Base-by-base conservation (phyloP, 2,329 filamentous ascomycete genomes). In the Fusarium pseudoanthophilum region DNA sequence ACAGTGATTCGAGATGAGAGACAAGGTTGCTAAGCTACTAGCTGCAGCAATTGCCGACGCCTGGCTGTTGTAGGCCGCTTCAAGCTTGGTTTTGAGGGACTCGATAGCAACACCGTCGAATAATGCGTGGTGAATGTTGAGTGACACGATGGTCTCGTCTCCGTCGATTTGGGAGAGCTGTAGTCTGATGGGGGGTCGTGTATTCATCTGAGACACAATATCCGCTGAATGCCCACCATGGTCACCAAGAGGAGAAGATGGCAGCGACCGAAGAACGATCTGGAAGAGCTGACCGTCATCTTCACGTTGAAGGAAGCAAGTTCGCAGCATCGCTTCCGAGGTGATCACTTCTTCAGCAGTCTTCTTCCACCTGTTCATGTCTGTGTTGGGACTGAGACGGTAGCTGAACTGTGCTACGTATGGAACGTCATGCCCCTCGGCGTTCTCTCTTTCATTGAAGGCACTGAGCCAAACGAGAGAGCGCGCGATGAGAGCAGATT, bases 391-490 rank as follows among this genome's bases (percentile, higher is more conserved):
- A 13, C 43, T 28, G 7, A 72, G 69, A 4, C 30, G 48, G 36
- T 72, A 72, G 15, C 26, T 64, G 30, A 72, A 72, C 5, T 72
- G 48, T 7, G 69, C 64, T 4, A 72, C 64, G 13, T 72, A 72
- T 6, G 69, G 69, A 5, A 65, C 69, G 15, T 72, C 40, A 4
- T 60, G 14, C 1, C 21, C 39, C 0, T 45, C 37, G 1, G 18
- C 4, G 2, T 11, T 16, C 2, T 9, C 11, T 8, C 9, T 34
- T 21, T 26, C 58, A 2, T 39, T 28, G 36, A 26, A 67, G 32
- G 26, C 45, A 34, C 60, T 49, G 15, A 63, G 39, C 58, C 58
- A 24, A 18, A 63, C 64, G 8, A 72, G 42, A 7, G 69, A 72
- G 2, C 64, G 26, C 20, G 69, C 64, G 36, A 72, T 53, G 7